phyloP scores from a whole-genome alignment of 2,329 filamentous ascomycete species.

The Penicillium fuscoglaucum region DNA sequence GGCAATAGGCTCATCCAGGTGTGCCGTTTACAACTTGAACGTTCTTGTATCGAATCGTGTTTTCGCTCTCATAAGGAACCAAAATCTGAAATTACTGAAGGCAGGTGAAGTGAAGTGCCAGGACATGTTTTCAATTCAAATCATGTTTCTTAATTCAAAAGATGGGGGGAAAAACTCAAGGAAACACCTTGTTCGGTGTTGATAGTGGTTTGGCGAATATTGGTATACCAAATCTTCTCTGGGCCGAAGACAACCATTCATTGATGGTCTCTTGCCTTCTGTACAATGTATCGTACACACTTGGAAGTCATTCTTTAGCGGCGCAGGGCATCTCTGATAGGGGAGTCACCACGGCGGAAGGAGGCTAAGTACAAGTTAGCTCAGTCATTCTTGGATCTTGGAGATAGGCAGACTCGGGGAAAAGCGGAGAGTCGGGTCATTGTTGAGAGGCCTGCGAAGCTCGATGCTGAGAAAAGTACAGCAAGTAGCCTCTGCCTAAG shows the following conservation, averaged over 20 bases:
- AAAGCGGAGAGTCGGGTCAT: slow-evolving; percentile 6
- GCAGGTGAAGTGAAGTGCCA: neutral
- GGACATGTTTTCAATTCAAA: slow-evolving; percentile 6
- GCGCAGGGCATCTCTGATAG: slow-evolving; percentile 41
- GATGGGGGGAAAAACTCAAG: slow-evolving; percentile 1
- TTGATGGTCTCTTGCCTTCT: slow-evolving; percentile 27
- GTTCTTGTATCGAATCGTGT: neutral
- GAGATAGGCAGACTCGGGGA: neutral
- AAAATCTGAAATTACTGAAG: neutral
- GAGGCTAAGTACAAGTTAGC: slow-evolving; percentile 37
- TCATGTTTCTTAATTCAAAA: slow-evolving; percentile 5
- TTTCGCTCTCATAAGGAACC: neutral
- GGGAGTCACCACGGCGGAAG: slow-evolving; percentile 46
- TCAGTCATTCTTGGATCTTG: neutral
- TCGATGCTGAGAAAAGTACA: neutral
- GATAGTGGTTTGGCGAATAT: slow-evolving; percentile 4
- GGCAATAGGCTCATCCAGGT: neutral
- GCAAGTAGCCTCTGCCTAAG: neutral
- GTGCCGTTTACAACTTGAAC: neutral
- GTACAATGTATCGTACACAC: slow-evolving; percentile 43
- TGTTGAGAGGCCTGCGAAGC: neutral
- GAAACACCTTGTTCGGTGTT: slow-evolving; percentile 1
- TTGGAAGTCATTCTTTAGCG: slow-evolving; percentile 30
- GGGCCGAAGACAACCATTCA: slow-evolving; percentile 10
- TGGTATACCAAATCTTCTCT: slow-evolving; percentile 16